Base-by-base conservation (phyloP, 805 yeast species). In the Candida ovalis region DNA sequence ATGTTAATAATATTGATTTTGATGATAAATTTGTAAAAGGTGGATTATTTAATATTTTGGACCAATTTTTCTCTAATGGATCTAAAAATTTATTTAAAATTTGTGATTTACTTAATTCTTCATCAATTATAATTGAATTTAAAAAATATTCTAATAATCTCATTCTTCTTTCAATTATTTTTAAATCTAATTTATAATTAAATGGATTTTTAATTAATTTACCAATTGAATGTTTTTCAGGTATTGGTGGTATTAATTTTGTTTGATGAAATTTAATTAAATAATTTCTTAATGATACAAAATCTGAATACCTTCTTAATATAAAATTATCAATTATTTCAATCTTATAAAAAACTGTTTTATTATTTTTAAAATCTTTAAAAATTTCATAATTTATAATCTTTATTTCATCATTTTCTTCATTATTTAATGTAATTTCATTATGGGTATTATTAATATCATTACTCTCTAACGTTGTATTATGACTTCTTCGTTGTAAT, bases 191-290 rank as follows among this genome's bases (percentile, higher is more conserved):
- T 40, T 62, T 66, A 49, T 67, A 67, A 24, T 53, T 54, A 38
- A 67, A 61, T 2, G 71, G 71, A 43, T 61, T 60, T 24, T 55
- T 55, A 18, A 69, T 49, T 18, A 66, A 51, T 36, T 59, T 53
- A 40, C 77, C 67, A 15, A 80, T 54, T 2, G 82, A 74, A 52
- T 86, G 94, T 60, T 86, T 87, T 62, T 84, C 86, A 0, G 99
- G 99, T n/a, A 94, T 88, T 0, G 97, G 97, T 3, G 99, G 98
- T 9, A 94, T 81, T 10, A 94, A 78, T n/a, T 87, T 68, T 4
- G 95, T 81, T 3, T 98, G 99, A 58, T 86, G 84, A 46, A 91
- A 72, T 54, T 82, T 80, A 2, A 81, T 70, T 30, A 94, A 70
- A 4, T 83, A 77, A 25, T 80, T 82, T 48, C 97, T 74, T 33